Base-by-base conservation (phyloP, 2,329 filamentous ascomycete species). In the Laburnicola sp. region DNA sequence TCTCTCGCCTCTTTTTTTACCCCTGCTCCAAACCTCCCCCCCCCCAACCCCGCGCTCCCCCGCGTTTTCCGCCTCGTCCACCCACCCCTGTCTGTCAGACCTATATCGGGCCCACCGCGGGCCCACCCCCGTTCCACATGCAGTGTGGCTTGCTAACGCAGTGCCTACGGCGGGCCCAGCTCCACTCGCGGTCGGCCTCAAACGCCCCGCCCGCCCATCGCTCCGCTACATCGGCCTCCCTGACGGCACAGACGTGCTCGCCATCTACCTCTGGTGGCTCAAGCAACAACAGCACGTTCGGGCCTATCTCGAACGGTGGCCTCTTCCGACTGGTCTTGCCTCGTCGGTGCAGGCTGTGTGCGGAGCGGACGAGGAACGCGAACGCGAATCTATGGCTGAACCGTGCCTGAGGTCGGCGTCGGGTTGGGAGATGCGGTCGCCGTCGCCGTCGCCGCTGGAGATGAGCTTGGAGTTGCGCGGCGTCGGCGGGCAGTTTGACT, bases 181-280 rank as follows among this genome's bases (percentile, higher is more conserved):
- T 42, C 48, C 35, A 31, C 37, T 57, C 51, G 21, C 26, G 3
- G 35, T n/a, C n/a, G 3, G 28, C 9, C 10, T 16, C 47, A 58
- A 55, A 42, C 57, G 9, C 21, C 54, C 53, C 11, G 38, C 36
- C 28, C 58, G 60, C 35, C 37, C 45, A 32, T 62, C 59, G 3
- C 62, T 66, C 31, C 50, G 48, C 31, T 40, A 26, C 48, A 51
- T 57, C 38, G 61, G 64, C 42, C 57, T 66, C 40, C 62, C 62
- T 6, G 50, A 60, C 39, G 57, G 52, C 28, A 45, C 54, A 26
- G 62, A 66, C 25, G 51, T 58, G 11, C 55, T 68, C 27, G 59
- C 63, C 7, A 31, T 67, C 2, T 64, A 63, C 16, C 41, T 68
- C 6, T 59, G 48, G 53, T 66, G 61, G 64, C 31, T 46, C 31